Evolutionary conservation across 2,329 filamentous ascomycete genomes (phyloP).

Genomic region (Ophiostoma novo-ulmi): DNA sequence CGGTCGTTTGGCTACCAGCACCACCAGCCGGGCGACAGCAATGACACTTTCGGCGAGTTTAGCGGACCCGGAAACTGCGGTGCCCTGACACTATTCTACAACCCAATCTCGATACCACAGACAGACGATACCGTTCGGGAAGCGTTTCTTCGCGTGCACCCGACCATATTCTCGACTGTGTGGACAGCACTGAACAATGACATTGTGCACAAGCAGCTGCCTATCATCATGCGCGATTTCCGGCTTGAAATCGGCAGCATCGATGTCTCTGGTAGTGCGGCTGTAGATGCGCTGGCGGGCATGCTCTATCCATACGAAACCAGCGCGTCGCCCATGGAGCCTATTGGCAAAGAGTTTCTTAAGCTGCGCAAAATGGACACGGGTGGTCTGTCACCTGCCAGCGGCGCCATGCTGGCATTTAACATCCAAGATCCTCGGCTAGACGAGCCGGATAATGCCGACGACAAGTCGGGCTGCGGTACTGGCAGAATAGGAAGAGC

Average conservation of each 20-base stretch:
- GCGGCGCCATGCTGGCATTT: conserved; percentile 66
- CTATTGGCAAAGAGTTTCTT: conserved; percentile 47
- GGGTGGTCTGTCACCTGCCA: conserved; percentile 65
- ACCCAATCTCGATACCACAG: conserved; percentile 8
- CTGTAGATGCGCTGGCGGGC: conserved; percentile 70
- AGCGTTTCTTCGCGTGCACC: conserved; percentile 53
- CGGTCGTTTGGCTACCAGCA: conserved; percentile 27
- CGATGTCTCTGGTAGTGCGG: conserved; percentile 60
- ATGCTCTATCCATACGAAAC: conserved; percentile 54
- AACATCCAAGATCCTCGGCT: conserved; percentile 74
- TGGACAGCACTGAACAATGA: conserved; percentile 59
- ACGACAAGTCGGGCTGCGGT: conserved; percentile 29
- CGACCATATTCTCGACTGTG: conserved; percentile 67
- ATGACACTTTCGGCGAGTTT: background rate
- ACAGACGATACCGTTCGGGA: conserved; percentile 12
- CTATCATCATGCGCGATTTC: conserved; percentile 61
- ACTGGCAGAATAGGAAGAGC: conserved; percentile 52
- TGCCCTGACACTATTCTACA: conserved; percentile 24
- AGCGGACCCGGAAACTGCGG: conserved; percentile 26
- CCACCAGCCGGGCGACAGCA: background rate
- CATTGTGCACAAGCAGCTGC: conserved; percentile 54
- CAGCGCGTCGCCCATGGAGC: conserved; percentile 30
- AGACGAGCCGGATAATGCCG: conserved; percentile 55
- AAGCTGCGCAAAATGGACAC: conserved; percentile 52
- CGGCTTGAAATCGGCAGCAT: conserved; percentile 62